These are phyloP conservation scores for Scheffersomyces ergatensis DNA, from an alignment of 805 yeast genomes.

Conservation along the genomic window DNA sequence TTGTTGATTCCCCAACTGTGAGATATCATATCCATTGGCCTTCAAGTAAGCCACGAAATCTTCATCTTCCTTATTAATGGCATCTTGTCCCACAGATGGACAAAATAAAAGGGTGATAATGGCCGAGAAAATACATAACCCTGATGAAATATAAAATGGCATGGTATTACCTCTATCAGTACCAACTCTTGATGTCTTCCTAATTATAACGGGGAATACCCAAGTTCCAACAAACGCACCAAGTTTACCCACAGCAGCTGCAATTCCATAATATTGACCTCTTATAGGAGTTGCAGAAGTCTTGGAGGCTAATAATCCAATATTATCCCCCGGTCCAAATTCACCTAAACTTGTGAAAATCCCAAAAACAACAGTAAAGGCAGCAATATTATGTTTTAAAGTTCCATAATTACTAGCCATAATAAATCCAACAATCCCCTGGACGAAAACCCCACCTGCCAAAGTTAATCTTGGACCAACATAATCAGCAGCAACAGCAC, in stretches of 20 bases:
- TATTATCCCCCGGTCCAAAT: constrained; percentile 92
- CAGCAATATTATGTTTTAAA: constrained; percentile 64
- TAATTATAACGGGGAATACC: constrained; percentile 79
- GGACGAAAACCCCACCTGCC: constrained; percentile 63
- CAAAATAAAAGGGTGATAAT: constrained; percentile 64
- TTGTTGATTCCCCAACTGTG: constrained; percentile 52
- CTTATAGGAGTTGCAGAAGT: constrained; percentile 84
- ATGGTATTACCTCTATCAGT: constrained; percentile 58
- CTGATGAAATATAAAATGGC: constrained; percentile 80
- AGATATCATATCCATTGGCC: constrained; percentile 67
- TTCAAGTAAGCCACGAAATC: constrained; percentile 66
- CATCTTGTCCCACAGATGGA: constrained; percentile 82
- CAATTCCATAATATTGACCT: constrained; percentile 87
- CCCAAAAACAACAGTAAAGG: constrained; percentile 84
- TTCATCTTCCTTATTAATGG: constrained; percentile 75
- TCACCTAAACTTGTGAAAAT: constrained; percentile 86
- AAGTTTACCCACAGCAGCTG: constrained; percentile 87
- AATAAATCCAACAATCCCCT: constrained; percentile 76
- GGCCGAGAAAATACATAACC: constrained; percentile 73
- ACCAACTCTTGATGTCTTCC: constrained; percentile 50
- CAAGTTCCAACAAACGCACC: constrained; percentile 93
- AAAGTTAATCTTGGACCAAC: constrained; percentile 88
- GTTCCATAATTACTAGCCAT: constrained; percentile 70
- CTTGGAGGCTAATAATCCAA: constrained; percentile 84
- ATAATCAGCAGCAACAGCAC: constrained; percentile 83